phyloP scores from a whole-genome alignment of 495 filamentous ascomycete species.

The Penicillium antarcticum region DNA sequence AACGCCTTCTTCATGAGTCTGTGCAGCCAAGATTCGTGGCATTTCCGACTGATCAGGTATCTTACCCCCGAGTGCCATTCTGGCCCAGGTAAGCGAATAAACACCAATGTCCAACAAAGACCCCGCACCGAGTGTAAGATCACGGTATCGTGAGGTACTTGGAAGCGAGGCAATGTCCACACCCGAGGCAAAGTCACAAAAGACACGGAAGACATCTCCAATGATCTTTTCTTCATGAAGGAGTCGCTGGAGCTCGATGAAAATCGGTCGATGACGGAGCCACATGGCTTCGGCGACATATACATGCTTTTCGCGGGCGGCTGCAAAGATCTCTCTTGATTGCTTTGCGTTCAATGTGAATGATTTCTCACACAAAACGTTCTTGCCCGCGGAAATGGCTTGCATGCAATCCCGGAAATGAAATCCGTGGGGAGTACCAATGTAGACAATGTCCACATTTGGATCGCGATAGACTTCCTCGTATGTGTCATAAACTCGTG shows the following conservation, averaged over 20 bases:
- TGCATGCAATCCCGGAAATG: conserved; percentile 39
- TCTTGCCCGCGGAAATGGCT: conserved; percentile 37
- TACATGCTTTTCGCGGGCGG: conserved; percentile 37
- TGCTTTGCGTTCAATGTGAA: conserved; percentile 37
- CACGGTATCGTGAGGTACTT: conserved; percentile 1
- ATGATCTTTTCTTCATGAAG: conserved; percentile 12
- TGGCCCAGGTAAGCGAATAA: conserved; percentile 22
- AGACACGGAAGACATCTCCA: conserved; percentile 7
- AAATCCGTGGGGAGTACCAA: conserved; percentile 41
- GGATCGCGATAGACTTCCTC: conserved; percentile 29
- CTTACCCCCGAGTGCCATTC: conserved; percentile 10
- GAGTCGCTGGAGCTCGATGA: conserved; percentile 3
- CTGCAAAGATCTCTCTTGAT: conserved; percentile 33
- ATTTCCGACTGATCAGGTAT: neutral
- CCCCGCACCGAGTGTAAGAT: conserved; percentile 12
- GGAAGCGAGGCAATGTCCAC: conserved; percentile 8
- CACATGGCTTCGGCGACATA: conserved; percentile 39
- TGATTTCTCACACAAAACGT: conserved; percentile 44
- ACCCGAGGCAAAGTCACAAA: conserved; percentile 4
- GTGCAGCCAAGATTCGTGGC: conserved; percentile 13
- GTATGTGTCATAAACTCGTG: conserved; percentile 28
- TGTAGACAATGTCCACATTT: conserved; percentile 43
- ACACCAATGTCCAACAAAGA: conserved; percentile 21
- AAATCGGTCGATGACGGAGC: conserved; percentile 14
- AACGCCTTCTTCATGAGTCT: conserved; percentile 18